Base-by-base conservation (phyloP, 148 eudicot species). In the Rhododendron mucronatum region DNA sequence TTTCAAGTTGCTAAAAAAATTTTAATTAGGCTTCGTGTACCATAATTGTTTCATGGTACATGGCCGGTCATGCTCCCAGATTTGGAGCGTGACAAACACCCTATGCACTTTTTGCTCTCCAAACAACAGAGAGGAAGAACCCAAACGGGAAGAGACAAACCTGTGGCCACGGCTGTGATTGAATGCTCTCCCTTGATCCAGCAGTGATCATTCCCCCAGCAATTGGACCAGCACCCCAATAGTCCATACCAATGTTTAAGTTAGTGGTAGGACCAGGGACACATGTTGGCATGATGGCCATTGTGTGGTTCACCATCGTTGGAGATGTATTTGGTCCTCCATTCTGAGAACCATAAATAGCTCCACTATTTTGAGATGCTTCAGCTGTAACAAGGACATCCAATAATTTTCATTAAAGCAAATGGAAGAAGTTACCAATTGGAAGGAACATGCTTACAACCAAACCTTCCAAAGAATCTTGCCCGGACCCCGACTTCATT, bases 181-280 rank as follows among this genome's bases (percentile, higher is more conserved):
- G 99, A 83, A 92, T 84, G 85, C 87, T 94, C 82, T 97, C 99
- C 78, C 95, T 89, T 57, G 99, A 91, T 82, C 98, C 99, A 90
- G 92, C 88, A 84, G 93, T 53, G 77, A 92, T 93, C 87, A 90
- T 87, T 87, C 96, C 99, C 55, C 93, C 92, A 41, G 92, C 91
- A 90, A 93, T 91, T 39, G 95, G 88, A 89, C 94, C 75, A 89
- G 89, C 83, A 51, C 94, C 95, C 99, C 98, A 95, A 81, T 95
- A 95, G 86, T 97, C 99, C 99, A 95, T 95, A 71, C 99, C 98
- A 69, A 95, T 97, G 88, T 97, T 95, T 87, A 97, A 87, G 89
- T 95, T 97, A 21, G 99, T 97, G 48, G 98, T 90, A 81, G 99
- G 99, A 55, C 98, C 95, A 48, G 95, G 86, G 85, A 92, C 89